Percentiles rank a stretch among this genome's conserved stretches.
These are phyloP conservation scores for Eimeria zaria DNA, from an alignment of 169 alveolate genomes.

Conservation along the genomic window DNA sequence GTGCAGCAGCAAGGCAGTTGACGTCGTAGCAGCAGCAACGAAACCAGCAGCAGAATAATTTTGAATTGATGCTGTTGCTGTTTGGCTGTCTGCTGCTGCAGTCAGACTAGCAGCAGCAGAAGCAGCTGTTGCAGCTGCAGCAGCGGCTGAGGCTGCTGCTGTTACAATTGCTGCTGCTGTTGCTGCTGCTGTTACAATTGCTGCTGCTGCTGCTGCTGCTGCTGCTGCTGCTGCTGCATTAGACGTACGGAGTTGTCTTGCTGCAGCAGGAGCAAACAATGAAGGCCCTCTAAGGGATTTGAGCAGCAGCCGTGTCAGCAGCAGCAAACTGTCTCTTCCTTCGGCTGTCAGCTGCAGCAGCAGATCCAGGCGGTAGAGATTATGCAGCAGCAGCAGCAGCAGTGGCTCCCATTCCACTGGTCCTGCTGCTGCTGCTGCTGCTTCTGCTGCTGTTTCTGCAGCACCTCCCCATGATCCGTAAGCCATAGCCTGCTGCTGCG, in stretches of 20 bases:
- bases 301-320: constrained; percentile 10
- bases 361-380: neutral
- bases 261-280: constrained; percentile 29
- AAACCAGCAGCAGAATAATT: too few species aligned
- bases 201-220: too few species aligned
- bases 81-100: too few species aligned
- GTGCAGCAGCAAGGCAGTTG: neutral
- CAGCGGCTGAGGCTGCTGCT: too few species aligned
- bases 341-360: neutral
- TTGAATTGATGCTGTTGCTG: too few species aligned
- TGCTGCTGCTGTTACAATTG: too few species aligned
- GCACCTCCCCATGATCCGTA: neutral
- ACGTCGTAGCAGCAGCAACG: too few species aligned
- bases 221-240: constrained; percentile 16
- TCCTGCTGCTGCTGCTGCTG: constrained; percentile 17
- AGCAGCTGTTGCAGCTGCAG: too few species aligned
- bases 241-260: neutral
- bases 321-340: constrained; percentile 4
- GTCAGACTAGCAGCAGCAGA: too few species aligned
- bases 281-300: constrained; percentile 35
- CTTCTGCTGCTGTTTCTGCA: constrained; percentile 8
- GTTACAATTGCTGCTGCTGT: too few species aligned
- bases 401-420: constrained; percentile 34
- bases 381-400: constrained; percentile 38
- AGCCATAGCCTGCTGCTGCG: neutral